These are phyloP conservation scores for Suillus discolor DNA, from an alignment of 768 basidiomycete species.

Conservation along the genomic window DNA sequence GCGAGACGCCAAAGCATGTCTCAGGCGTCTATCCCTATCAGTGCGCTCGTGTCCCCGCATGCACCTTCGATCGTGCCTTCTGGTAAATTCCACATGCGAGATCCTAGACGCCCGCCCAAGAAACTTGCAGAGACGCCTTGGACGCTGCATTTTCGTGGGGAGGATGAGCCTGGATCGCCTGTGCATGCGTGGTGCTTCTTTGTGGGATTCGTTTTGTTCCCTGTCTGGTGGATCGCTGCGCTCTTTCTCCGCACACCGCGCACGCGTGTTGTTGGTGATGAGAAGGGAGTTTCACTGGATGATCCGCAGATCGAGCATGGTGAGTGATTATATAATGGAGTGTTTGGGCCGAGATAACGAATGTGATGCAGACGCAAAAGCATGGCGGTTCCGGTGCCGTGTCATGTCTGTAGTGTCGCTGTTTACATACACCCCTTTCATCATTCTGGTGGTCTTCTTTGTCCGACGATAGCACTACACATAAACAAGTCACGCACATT, in stretches of 20 bases:
- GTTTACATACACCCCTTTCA: conserved; percentile 79
- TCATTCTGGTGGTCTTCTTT: conserved; percentile 72
- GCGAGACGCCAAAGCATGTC: conserved; percentile 58
- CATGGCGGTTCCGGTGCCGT: conserved; percentile 78
- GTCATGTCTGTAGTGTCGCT: conserved; percentile 68
- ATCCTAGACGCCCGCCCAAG: conserved; percentile 68
- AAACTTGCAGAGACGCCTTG: conserved; percentile 59
- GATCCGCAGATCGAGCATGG: conserved; percentile 81
- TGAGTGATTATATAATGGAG: conserved; percentile 35
- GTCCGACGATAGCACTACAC: conserved; percentile 36
- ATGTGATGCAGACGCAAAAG: conserved; percentile 56
- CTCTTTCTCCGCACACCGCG: conserved; percentile 54
- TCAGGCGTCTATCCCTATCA: conserved; percentile 76
- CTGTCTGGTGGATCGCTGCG: conserved; percentile 69
- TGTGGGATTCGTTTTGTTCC: conserved; percentile 60
- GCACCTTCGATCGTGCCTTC: conserved; percentile 69
- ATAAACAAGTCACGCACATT: conserved; percentile 12
- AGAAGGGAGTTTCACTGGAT: conserved; percentile 74
- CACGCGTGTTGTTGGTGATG: conserved; percentile 66
- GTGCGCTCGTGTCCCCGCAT: conserved; percentile 76
- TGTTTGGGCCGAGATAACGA: conserved; percentile 10
- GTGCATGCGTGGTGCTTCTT: conserved; percentile 81
- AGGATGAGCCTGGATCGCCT: conserved; percentile 52
- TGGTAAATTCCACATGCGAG: conserved; percentile 75
- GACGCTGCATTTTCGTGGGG: conserved; percentile 58